These are phyloP conservation scores for Anacardium occidentale DNA, from an alignment of 345 rosid genomes.

Conservation along the genomic window DNA sequence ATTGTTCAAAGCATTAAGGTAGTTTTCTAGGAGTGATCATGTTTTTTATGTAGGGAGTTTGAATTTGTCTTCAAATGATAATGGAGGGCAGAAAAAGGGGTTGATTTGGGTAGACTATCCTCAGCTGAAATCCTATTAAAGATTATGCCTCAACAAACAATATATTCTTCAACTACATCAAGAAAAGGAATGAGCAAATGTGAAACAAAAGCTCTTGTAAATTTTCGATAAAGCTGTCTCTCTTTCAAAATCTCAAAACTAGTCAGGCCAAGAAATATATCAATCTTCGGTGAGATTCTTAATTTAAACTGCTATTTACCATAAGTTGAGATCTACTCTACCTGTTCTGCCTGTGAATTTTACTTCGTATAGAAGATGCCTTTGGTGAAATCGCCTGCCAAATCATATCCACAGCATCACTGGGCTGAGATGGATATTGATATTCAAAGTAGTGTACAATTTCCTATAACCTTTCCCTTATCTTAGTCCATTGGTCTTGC, in stretches of 20 bases:
- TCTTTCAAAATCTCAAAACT: constrained; percentile 2
- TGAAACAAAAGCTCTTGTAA: constrained; percentile 4
- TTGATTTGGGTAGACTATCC: neutral
- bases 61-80: neutral
- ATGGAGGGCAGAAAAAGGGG: no score
- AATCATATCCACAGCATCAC: constrained; percentile 89
- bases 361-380: constrained; percentile 40
- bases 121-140: neutral
- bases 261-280: constrained; percentile 2
- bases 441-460: constrained; percentile 58
- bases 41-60: neutral
- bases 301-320: constrained; percentile 12
- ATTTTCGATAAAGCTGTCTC: constrained; percentile 10
- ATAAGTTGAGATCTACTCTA: constrained; percentile 43
- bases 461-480: constrained; percentile 69
- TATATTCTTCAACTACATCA: neutral
- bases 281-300: neutral
- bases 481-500: constrained; percentile 58
- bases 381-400: constrained; percentile 72
- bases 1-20: neutral
- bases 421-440: constrained; percentile 61
- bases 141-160: neutral
- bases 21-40: neutral
- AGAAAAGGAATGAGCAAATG: neutral
- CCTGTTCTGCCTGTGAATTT: constrained; percentile 53